Conservation (phyloP, 1,284 basidiomycete genomes). For the Trichosporon sp. region DNA sequence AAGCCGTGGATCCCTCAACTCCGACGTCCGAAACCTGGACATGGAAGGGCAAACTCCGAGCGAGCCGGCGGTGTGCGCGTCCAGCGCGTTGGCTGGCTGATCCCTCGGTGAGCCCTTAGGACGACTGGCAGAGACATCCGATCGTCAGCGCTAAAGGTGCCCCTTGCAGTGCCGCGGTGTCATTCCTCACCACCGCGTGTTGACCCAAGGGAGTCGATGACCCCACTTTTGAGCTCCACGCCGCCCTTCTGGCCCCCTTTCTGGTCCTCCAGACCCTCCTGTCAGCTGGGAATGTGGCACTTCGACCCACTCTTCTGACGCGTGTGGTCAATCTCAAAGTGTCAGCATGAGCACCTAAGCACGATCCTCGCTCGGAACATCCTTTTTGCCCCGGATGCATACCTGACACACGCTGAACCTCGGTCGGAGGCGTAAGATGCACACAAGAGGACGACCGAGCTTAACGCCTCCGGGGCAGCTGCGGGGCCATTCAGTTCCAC, state of each 20-base stretch:
- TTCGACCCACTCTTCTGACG: conserved; percentile 17
- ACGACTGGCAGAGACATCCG: neutral
- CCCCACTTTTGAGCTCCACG: neutral
- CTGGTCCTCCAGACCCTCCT: neutral
- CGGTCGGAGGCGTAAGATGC: neutral
- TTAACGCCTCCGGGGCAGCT: neutral
- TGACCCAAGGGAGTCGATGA: neutral
- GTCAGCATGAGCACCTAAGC: neutral
- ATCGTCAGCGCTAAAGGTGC: neutral
- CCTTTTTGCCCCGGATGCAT: neutral
- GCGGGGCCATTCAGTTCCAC: neutral
- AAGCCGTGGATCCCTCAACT: neutral
- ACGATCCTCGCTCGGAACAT: neutral
- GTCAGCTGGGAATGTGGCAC: conserved; percentile 16
- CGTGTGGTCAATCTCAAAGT: neutral
- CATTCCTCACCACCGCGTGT: neutral
- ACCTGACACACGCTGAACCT: neutral
- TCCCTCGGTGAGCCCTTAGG: neutral
- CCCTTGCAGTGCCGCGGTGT: too few relatives aligned
- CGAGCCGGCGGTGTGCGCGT: neutral
- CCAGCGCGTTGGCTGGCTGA: neutral
- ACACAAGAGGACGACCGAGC: neutral
- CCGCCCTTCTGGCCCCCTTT: too few relatives aligned
- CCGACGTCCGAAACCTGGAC: neutral
- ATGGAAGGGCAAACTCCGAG: neutral